These are phyloP conservation scores for Ustilago shanxiensis DNA, from an alignment of 1,284 basidiomycete species.

Conservation along the genomic window DNA sequence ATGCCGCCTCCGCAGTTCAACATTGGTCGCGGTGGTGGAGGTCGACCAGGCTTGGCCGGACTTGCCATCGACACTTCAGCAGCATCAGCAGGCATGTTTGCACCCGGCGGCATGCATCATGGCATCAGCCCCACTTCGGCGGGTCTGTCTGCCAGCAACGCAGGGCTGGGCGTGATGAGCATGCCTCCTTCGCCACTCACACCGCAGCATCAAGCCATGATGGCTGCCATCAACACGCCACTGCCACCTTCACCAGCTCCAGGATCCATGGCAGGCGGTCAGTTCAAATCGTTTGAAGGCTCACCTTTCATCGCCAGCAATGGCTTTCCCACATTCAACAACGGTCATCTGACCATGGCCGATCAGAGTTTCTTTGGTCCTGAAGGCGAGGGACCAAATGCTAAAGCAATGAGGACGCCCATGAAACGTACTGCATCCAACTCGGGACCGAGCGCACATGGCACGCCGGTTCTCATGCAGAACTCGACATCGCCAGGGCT, in stretches of 20 bases:
- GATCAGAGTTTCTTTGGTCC: constrained; percentile 38
- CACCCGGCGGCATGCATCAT: constrained; percentile 24
- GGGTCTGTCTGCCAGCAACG: constrained; percentile 43
- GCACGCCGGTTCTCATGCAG: constrained; percentile 43
- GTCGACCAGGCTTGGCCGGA: constrained; percentile 29
- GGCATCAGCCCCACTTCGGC: constrained; percentile 40
- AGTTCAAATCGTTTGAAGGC: constrained; percentile 40
- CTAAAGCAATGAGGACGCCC: constrained; percentile 59
- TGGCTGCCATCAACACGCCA: constrained; percentile 61
- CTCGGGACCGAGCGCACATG: constrained; percentile 47
- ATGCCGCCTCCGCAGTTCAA: constrained; percentile 46
- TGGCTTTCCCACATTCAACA: constrained; percentile 28
- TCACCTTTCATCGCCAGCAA: constrained; percentile 31
- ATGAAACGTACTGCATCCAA: constrained; percentile 58
- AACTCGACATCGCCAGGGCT: constrained; percentile 33
- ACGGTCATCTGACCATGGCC: constrained; percentile 19
- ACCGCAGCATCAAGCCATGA: constrained; percentile 55
- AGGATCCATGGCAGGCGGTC: constrained; percentile 25
- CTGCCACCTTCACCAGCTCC: constrained; percentile 59
- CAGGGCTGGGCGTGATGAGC: constrained; percentile 54
- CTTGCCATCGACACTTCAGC: constrained; percentile 54
- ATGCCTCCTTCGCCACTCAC: constrained; percentile 49
- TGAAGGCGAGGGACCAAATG: constrained; percentile 48
- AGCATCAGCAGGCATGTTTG: constrained; percentile 36
- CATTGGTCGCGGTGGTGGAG: constrained; percentile 23